Evolutionary conservation across 805 yeast species (phyloP).

Genomic region (Starmerella bombi): DNA sequence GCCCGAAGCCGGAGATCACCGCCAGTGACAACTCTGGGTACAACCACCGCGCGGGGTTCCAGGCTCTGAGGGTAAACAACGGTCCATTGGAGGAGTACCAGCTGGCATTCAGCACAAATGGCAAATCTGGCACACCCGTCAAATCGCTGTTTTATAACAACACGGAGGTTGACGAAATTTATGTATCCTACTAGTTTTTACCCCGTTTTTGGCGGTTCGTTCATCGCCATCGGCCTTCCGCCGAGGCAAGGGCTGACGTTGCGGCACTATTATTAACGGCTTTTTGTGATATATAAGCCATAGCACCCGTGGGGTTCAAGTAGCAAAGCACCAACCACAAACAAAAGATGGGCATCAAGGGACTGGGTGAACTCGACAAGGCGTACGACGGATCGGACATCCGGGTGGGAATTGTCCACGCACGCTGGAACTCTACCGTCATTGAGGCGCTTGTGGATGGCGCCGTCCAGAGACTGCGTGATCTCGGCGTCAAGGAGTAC

Average conservation of each 20-base stretch:
- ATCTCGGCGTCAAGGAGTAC: conserved; percentile 57
- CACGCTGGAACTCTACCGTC: conserved; percentile 81
- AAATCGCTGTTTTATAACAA: conserved; percentile 2
- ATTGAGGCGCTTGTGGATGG: conserved; percentile 74
- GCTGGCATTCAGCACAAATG: not conserved
- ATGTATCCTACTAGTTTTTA: not conserved
- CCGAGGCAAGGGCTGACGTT: not conserved
- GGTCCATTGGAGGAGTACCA: not conserved
- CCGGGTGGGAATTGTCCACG: conserved; percentile 78
- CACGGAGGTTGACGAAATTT: conserved; percentile 3
- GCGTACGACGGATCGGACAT: conserved; percentile 45
- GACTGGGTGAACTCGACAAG: conserved; percentile 63
- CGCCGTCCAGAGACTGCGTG: conserved; percentile 44
- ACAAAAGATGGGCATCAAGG: conserved; percentile 36
- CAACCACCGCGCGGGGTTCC: conserved; percentile 13
- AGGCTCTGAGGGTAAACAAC: conserved; percentile 1
- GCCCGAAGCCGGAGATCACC: conserved; percentile 11
- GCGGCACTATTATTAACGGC: not conserved
- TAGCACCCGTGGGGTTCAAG: too few species aligned
- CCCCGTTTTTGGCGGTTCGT: too few species aligned
- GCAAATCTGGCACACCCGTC: not conserved
- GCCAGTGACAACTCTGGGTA: not conserved
- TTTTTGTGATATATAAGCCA: too few species aligned
- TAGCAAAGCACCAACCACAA: too few species aligned
- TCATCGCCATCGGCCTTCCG: not conserved